Percentiles rank a stretch among this genome's conserved stretches.
Evolutionary conservation across 352 stramenopile species (phyloP).

Genomic region (Phytophthora pistaciae): DNA sequence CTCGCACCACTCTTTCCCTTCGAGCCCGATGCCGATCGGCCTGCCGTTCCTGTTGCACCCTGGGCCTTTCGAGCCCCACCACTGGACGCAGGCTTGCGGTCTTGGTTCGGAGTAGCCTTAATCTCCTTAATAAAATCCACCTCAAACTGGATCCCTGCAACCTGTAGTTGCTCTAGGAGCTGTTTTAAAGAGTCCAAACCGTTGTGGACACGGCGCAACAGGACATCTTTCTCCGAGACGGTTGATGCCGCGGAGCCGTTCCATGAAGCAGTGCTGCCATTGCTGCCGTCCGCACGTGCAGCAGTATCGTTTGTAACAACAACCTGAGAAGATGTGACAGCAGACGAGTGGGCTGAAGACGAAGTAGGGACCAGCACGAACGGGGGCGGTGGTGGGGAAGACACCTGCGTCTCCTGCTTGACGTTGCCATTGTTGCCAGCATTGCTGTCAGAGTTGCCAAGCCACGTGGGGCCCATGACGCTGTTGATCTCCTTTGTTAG

Average conservation of each 20-base stretch:
- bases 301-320: slow-evolving; percentile 40
- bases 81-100: slow-evolving; percentile 49
- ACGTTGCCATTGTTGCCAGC: slow-evolving; percentile 17
- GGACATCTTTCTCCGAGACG: slow-evolving; percentile 45
- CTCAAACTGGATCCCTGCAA: slow-evolving; percentile 84
- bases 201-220: slow-evolving; percentile 65
- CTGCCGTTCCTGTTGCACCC: slow-evolving; percentile 32
- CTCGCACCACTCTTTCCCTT: slow-evolving; percentile 85
- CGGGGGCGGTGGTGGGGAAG: slow-evolving; percentile 40
- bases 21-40: slow-evolving; percentile 46
- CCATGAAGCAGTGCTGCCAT: slow-evolving; percentile 21
- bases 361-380: slow-evolving; percentile 50
- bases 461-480: slow-evolving; percentile 47
- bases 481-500: slow-evolving; percentile 59
- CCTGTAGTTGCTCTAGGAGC: slow-evolving; percentile 81
- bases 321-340: slow-evolving; percentile 41
- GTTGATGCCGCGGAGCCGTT: slow-evolving; percentile 20
- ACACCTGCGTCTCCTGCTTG: slow-evolving; percentile 15
- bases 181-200: slow-evolving; percentile 76
- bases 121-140: slow-evolving; percentile 86
- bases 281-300: slow-evolving; percentile 15
- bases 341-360: slow-evolving; percentile 47
- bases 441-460: slow-evolving; percentile 6
- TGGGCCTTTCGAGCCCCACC: slow-evolving; percentile 39
- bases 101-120: slow-evolving; percentile 61